A percentile compares a stretch with the other conserved stretches of the same genome.
These are phyloP conservation scores for Pistacia vera DNA, from an alignment of 345 rosid genomes.

Conservation along the genomic window DNA sequence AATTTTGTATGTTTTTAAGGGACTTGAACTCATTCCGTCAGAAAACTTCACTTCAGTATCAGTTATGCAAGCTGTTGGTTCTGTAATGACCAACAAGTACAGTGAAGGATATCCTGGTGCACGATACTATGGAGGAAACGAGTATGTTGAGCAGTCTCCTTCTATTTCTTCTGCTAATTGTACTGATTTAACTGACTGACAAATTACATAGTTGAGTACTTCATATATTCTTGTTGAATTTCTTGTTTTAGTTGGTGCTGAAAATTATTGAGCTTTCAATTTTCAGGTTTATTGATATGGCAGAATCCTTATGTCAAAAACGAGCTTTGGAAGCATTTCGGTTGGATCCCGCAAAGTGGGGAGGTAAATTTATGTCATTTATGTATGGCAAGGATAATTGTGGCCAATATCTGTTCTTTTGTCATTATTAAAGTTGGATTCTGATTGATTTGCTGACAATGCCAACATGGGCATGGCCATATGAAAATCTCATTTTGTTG, in stretches of 20 bases:
- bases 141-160: constrained; percentile 46
- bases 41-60: constrained; percentile 99
- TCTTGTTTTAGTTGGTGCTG: constrained; percentile 5
- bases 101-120: constrained; percentile 99
- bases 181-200: background rate
- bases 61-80: constrained; percentile 99
- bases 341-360: constrained; percentile 98
- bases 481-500: background rate
- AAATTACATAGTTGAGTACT: background rate
- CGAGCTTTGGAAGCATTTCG: constrained; percentile 95
- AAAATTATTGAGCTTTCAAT: constrained; percentile 21
- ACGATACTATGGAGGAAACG: constrained; percentile 99
- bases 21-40: constrained; percentile 96
- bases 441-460: background rate
- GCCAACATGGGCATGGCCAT: background rate
- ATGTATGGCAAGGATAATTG: background rate
- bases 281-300: constrained; percentile 96
- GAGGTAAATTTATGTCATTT: constrained; percentile 55
- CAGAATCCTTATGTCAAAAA: constrained; percentile 90
- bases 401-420: background rate
- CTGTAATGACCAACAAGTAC: constrained; percentile 98
- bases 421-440: background rate
- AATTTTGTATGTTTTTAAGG: constrained; percentile 48
- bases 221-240: background rate
- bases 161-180: background rate